These are phyloP conservation scores for Prinsepia uniflora DNA, from an alignment of 306 rosid genomes.

Conservation along the genomic window DNA sequence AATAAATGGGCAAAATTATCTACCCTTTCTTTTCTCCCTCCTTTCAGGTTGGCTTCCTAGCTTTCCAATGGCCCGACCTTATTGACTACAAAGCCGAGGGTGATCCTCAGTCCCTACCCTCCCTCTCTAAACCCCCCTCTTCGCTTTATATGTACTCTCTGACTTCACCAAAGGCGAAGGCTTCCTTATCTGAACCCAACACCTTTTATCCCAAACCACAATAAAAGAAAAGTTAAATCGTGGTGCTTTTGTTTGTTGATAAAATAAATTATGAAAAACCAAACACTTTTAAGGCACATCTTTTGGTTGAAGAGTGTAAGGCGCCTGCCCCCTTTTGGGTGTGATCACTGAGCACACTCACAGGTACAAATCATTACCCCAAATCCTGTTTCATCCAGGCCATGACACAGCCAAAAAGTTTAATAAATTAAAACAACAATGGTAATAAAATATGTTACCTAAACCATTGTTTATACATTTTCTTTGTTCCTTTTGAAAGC, in stretches of 20 bases:
- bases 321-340: not conserved
- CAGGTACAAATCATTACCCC: constrained; percentile 13
- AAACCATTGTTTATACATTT: not conserved
- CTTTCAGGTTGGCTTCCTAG: not conserved
- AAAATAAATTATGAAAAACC: not conserved
- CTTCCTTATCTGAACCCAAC: constrained; percentile 12
- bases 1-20: not conserved
- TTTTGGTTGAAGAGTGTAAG: constrained; percentile 12
- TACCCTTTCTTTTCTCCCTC: not conserved
- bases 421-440: not conserved
- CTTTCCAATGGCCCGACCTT: not conserved
- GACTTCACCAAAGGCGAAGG: not conserved
- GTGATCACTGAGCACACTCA: constrained; percentile 4
- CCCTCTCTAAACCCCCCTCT: no score
- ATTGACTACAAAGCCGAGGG: not conserved
- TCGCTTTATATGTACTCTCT: not conserved
- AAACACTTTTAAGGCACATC: constrained; percentile 15
- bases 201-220: not conserved
- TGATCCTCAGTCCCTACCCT: not conserved
- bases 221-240: not conserved
- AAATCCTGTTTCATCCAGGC: constrained; percentile 9
- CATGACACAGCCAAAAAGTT: not conserved
- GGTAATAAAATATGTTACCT: not conserved
- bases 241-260: not conserved
- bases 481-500: not conserved